These are phyloP conservation scores for Sonneratia caseolaris DNA, from an alignment of 345 rosid species.

Conservation along the genomic window DNA sequence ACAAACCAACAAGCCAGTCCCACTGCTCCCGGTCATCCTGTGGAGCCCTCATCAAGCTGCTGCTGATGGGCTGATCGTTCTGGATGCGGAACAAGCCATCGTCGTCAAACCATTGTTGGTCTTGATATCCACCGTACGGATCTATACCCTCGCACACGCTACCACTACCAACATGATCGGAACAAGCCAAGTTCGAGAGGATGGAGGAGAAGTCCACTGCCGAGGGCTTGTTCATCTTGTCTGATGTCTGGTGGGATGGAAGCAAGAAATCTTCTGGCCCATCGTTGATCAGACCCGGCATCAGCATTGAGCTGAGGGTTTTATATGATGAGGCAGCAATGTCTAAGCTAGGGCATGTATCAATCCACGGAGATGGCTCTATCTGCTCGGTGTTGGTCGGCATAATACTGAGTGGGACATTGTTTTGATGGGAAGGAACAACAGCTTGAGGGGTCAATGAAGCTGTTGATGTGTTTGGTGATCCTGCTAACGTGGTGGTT, in stretches of 20 bases:
- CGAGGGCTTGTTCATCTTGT: background rate
- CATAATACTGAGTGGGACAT: background rate
- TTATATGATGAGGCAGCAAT: slow-evolving; percentile 3
- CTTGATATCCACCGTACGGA: background rate
- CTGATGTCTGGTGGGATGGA: slow-evolving; percentile 3
- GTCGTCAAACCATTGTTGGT: background rate
- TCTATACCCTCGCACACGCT: slow-evolving; percentile 3
- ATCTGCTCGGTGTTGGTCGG: background rate
- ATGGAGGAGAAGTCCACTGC: slow-evolving; percentile 20
- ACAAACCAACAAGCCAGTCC: slow-evolving; percentile 2
- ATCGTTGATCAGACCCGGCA: background rate
- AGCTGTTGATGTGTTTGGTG: background rate
- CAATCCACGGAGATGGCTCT: background rate
- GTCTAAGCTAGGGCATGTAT: background rate
- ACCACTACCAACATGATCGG: slow-evolving; percentile 31
- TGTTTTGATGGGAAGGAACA: background rate
- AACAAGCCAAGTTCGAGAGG: slow-evolving; percentile 43
- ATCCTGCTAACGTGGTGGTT: background rate
- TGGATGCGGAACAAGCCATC: background rate
- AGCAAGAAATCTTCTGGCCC: slow-evolving; percentile 1
- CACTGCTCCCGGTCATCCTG: background rate
- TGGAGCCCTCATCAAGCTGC: background rate
- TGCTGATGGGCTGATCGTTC: background rate
- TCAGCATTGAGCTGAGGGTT: background rate
- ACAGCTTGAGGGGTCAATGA: background rate